Evolutionary conservation across 2,329 filamentous ascomycete genomes (phyloP).

Genomic region (Diatrype stigma): DNA sequence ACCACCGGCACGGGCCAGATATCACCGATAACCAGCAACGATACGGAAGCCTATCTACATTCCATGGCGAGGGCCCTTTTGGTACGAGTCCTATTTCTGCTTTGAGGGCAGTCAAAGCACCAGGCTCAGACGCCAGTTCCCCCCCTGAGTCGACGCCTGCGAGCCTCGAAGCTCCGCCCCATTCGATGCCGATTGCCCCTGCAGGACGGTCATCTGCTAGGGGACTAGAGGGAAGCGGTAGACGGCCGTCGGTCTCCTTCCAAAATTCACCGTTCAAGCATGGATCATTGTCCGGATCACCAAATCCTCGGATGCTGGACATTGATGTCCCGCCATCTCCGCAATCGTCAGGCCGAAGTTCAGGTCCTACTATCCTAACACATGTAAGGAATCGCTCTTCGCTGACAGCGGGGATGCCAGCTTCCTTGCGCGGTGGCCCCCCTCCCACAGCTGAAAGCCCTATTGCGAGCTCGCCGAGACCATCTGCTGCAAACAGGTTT

Average conservation of each 20-base stretch:
- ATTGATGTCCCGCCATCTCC: conserved; percentile 53
- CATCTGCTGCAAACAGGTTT: conserved; percentile 73
- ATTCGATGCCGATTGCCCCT: conserved; percentile 50
- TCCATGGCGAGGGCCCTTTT: conserved; percentile 72
- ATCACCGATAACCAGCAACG: conserved; percentile 67
- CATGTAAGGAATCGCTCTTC: conserved; percentile 68
- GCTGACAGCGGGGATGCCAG: conserved; percentile 69
- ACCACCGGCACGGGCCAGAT: conserved; percentile 46
- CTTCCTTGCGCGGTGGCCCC: conserved; percentile 65
- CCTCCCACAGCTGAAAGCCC: conserved; percentile 60
- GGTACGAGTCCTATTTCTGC: conserved; percentile 85
- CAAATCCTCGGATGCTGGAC: conserved; percentile 49
- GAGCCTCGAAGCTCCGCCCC: conserved; percentile 41
- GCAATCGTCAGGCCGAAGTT: conserved; percentile 45
- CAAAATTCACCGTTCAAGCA: conserved; percentile 82
- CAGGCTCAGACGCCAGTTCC: conserved; percentile 60
- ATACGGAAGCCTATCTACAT: conserved; percentile 87
- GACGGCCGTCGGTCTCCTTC: conserved; percentile 82
- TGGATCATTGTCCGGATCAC: conserved; percentile 88
- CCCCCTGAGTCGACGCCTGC: conserved; percentile 49
- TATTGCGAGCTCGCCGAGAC: conserved; percentile 72
- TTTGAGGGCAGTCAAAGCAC: conserved; percentile 62
- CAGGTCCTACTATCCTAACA: conserved; percentile 44
- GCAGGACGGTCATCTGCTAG: conserved; percentile 34
- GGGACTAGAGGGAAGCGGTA: conserved; percentile 49